Evolutionary conservation across 352 stramenopile genomes (phyloP).

Genomic region (Phytophthora vignae): DNA sequence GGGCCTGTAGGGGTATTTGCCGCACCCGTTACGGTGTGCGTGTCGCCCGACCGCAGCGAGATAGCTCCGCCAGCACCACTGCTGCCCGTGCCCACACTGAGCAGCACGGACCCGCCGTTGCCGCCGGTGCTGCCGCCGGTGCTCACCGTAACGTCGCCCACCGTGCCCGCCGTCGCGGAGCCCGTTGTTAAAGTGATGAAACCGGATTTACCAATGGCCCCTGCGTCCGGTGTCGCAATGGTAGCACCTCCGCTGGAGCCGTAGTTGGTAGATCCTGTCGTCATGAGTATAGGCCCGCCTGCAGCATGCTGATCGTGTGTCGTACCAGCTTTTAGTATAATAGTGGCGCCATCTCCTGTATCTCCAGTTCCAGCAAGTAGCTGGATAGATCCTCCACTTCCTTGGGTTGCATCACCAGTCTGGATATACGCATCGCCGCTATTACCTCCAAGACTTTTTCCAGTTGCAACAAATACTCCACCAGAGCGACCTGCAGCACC

Average conservation of each 20-base stretch:
- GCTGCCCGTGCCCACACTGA: too few species aligned
- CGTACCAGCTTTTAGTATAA: constrained; percentile 29
- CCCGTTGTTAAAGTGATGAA: constrained; percentile 23
- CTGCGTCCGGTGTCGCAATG: constrained; percentile 27
- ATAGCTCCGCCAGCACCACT: too few species aligned
- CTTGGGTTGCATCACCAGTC: constrained; percentile 38
- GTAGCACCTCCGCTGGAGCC: constrained; percentile 30
- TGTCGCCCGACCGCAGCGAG: too few species aligned
- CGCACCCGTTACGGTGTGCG: too few species aligned
- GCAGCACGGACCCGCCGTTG: too few species aligned
- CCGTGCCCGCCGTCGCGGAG: too few species aligned
- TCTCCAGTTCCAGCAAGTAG: constrained; percentile 31
- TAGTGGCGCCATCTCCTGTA: constrained; percentile 30
- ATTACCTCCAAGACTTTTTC: constrained; percentile 28
- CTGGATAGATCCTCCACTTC: constrained; percentile 36
- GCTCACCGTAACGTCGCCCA: too few species aligned
- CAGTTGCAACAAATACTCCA: constrained; percentile 27
- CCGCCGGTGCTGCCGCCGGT: too few species aligned
- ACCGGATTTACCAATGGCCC: constrained; percentile 23
- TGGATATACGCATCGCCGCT: constrained; percentile 36
- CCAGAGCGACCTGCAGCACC: constrained; percentile 27
- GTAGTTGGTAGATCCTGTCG: constrained; percentile 20
- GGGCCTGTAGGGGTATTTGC: too few species aligned
- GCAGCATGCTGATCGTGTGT: constrained; percentile 29
- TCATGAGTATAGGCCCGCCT: constrained; percentile 23